Conservation (phyloP, 345 rosid genomes). For the Microthlaspi erraticum region DNA sequence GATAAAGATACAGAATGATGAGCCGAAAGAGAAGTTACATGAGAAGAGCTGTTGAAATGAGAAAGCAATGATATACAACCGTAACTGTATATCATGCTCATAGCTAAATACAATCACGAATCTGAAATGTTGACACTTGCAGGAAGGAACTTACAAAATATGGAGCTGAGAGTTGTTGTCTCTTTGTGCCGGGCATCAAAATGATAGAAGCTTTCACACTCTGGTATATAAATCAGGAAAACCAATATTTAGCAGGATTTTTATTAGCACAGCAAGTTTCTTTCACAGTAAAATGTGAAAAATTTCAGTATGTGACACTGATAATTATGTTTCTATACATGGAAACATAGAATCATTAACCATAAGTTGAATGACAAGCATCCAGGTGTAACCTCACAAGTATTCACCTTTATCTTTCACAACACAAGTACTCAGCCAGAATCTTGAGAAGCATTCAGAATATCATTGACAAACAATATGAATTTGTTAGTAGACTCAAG, state of each 20-base stretch:
- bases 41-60: conserved; percentile 64
- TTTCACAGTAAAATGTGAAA: conserved; percentile 7
- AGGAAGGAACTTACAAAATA: conserved; percentile 59
- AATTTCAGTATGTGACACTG: not conserved
- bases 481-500: conserved; percentile 21
- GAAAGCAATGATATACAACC: conserved; percentile 42
- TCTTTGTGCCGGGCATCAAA: conserved; percentile 57
- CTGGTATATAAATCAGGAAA: conserved; percentile 11
- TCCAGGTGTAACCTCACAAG: conserved; percentile 23
- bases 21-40: conserved; percentile 74
- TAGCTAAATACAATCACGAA: not conserved
- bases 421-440: conserved; percentile 24
- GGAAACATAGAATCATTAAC: conserved; percentile 10
- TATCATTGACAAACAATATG: conserved; percentile 1
- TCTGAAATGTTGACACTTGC: conserved; percentile 37
- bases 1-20: too few relatives aligned
- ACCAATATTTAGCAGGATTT: not conserved
- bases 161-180: conserved; percentile 57
- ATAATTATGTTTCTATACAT: not conserved
- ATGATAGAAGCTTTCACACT: conserved; percentile 51
- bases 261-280: not conserved
- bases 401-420: conserved; percentile 33
- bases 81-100: not conserved
- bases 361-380: too few relatives aligned
- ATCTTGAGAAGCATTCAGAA: conserved; percentile 25